Evolutionary conservation across 2,329 filamentous ascomycete genomes (phyloP), one percentile per base, ranked within the genome.

Genomic region (Whalleya microplaca): DNA sequence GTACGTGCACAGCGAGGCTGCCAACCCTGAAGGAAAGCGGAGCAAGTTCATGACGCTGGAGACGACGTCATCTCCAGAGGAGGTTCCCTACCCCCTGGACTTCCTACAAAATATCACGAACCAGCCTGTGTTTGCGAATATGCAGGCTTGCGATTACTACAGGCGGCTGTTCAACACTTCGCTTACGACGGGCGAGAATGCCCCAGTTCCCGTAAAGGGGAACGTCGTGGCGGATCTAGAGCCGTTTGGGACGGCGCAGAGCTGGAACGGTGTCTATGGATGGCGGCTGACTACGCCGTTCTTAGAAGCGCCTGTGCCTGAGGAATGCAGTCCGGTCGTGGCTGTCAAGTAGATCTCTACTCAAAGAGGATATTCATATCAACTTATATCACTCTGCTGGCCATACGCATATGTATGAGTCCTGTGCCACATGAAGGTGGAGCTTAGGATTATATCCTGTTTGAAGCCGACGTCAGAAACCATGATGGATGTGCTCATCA

Each of bases 81-180:
- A 44, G 3, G 59, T 61, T 21, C 67, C 72, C 0, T 79, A 75
- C 55, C 72, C 76, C 0, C 59, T 81, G 3, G 63, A 65, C 1
- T 78, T 82, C 53, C 78, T 78, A 67, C 62, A 71, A 61, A 83
- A 83, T 64, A 71, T 82, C 45, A 83, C 81, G 2, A 84, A 84
- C 64, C 82, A 85, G 66, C 80, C 81, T 1, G 72, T 72, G 3
- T 81, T 80, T 56, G 73, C 71, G 9, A 70, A 77, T 48, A 71
- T 70, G 9, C 9, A 32, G 10, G 62, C 66, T 0, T 81, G 79
- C 66, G 77, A 80, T 48, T 73, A 77, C 32, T 76, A 78, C 68
- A 69, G 75, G 12, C 69, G 76, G 12, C 55, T 80, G 10, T 82
- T 77, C 67, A 76, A 81, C 58, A 80, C 79, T 0, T 70, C 72